These are phyloP conservation scores for Beta corolliflora DNA, from an alignment of 179 eudicot species.

Conservation along the genomic window DNA sequence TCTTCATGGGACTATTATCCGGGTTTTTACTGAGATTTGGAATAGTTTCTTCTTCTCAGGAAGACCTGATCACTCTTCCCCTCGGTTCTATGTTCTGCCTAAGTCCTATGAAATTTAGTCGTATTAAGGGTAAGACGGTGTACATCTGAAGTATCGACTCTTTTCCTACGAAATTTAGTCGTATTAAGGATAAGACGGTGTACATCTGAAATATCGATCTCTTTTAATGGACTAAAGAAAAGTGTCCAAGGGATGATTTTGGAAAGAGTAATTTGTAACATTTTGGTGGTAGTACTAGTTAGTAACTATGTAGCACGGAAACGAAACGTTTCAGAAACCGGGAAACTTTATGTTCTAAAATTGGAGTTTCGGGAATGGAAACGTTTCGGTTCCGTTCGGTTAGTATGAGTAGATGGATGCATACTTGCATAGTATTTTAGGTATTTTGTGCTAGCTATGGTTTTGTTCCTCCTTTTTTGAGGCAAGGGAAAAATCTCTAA, in stretches of 20 bases:
- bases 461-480: neutral
- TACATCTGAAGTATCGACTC: neutral
- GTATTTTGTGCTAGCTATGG: neutral
- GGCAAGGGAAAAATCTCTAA: constrained; percentile 2
- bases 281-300: too few relatives aligned
- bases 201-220: too few relatives aligned
- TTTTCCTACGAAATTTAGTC: too few relatives aligned
- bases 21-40: constrained; percentile 95
- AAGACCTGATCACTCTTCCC: constrained; percentile 7
- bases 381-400: too few relatives aligned
- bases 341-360: too few relatives aligned
- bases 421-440: neutral
- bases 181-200: too few relatives aligned
- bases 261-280: neutral
- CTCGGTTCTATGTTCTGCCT: constrained; percentile 24
- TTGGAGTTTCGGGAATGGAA: too few relatives aligned
- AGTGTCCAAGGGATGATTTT: neutral
- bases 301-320: too few relatives aligned
- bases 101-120: constrained; percentile 29
- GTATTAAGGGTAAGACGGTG: neutral
- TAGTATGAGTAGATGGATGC: neutral
- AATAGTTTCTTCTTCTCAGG: constrained; percentile 48
- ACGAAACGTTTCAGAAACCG: too few relatives aligned
- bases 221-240: too few relatives aligned
- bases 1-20: constrained; percentile 70